A percentile compares a stretch with the other conserved stretches of the same genome.
Evolutionary conservation across 2,329 filamentous ascomycete species (phyloP).

Genomic region (Ascochyta pisi): DNA sequence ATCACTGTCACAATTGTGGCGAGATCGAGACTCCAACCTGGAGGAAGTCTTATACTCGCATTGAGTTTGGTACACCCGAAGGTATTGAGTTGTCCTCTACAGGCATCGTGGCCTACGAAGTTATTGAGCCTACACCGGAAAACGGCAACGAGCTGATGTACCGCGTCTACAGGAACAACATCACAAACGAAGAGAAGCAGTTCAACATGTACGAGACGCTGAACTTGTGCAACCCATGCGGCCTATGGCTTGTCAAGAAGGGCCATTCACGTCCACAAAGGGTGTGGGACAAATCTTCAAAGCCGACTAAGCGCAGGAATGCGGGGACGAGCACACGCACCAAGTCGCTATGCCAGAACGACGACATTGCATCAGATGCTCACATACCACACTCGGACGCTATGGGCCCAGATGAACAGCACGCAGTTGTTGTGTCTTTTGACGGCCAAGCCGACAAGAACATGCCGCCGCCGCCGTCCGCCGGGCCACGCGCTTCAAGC

Average conservation of each 20-base stretch:
- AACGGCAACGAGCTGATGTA: slow-evolving; percentile 70
- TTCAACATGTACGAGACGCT: slow-evolving; percentile 68
- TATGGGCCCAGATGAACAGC: slow-evolving; percentile 23
- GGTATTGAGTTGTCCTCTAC: slow-evolving; percentile 77
- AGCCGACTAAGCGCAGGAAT: slow-evolving; percentile 52
- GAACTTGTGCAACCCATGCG: slow-evolving; percentile 92
- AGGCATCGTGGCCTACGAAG: slow-evolving; percentile 61
- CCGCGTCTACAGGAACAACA: slow-evolving; percentile 78
- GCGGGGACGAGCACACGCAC: slow-evolving; percentile 44
- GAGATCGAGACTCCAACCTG: slow-evolving; percentile 96
- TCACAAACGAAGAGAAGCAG: slow-evolving; percentile 70
- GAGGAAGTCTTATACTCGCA: slow-evolving; percentile 89
- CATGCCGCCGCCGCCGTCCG: slow-evolving; percentile 25
- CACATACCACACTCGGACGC: slow-evolving; percentile 37
- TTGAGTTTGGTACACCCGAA: slow-evolving; percentile 72
- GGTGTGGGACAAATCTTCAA: slow-evolving; percentile 69
- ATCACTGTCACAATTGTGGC: slow-evolving; percentile 90
- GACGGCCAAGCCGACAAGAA: slow-evolving; percentile 20
- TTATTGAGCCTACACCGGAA: slow-evolving; percentile 52
- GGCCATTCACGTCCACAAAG: slow-evolving; percentile 82
- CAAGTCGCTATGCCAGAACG: slow-evolving; percentile 54
- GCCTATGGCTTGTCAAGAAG: slow-evolving; percentile 91
- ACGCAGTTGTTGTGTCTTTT: slow-evolving; percentile 9
- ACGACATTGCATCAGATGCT: slow-evolving; percentile 51
- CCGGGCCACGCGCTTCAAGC: slow-evolving; percentile 2